Percentiles rank a stretch among this genome's conserved stretches.
Conservation (phyloP, 768 basidiomycete genomes). For the Pleurotus salmoneostramineus region DNA sequence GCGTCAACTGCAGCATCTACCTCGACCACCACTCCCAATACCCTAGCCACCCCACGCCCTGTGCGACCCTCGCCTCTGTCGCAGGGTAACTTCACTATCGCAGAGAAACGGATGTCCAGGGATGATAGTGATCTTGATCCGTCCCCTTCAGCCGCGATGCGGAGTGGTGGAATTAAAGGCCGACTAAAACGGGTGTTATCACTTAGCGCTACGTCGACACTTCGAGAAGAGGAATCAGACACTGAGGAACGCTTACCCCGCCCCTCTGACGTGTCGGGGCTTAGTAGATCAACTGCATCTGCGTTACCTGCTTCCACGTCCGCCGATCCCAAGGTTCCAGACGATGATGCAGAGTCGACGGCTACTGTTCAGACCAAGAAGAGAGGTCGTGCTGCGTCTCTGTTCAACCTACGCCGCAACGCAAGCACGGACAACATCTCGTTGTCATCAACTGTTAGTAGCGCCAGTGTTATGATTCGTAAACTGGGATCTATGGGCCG, state of each 20-base stretch:
- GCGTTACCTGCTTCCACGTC: background rate
- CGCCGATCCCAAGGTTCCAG: slow-evolving; percentile 12
- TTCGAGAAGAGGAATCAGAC: slow-evolving; percentile 57
- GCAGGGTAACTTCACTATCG: slow-evolving; percentile 57
- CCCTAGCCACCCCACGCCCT: slow-evolving; percentile 31
- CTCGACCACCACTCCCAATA: slow-evolving; percentile 19
- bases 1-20: slow-evolving; percentile 27
- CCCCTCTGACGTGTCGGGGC: slow-evolving; percentile 2
- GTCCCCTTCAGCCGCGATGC: slow-evolving; percentile 39
- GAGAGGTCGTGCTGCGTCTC: slow-evolving; percentile 61
- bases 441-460: slow-evolving; percentile 89
- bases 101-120: slow-evolving; percentile 74
- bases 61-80: slow-evolving; percentile 66
- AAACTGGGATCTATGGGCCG: slow-evolving; percentile 92
- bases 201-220: slow-evolving; percentile 52
- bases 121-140: slow-evolving; percentile 70
- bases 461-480: slow-evolving; percentile 93
- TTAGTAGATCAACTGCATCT: background rate
- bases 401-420: slow-evolving; percentile 89
- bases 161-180: slow-evolving; percentile 72
- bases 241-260: slow-evolving; percentile 20
- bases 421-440: slow-evolving; percentile 94
- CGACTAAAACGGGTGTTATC: slow-evolving; percentile 71
- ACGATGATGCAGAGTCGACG: slow-evolving; percentile 37
- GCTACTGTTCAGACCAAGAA: slow-evolving; percentile 60